These are phyloP conservation scores for Holtermannia corniformis DNA, from an alignment of 768 basidiomycete genomes.

Conservation along the genomic window DNA sequence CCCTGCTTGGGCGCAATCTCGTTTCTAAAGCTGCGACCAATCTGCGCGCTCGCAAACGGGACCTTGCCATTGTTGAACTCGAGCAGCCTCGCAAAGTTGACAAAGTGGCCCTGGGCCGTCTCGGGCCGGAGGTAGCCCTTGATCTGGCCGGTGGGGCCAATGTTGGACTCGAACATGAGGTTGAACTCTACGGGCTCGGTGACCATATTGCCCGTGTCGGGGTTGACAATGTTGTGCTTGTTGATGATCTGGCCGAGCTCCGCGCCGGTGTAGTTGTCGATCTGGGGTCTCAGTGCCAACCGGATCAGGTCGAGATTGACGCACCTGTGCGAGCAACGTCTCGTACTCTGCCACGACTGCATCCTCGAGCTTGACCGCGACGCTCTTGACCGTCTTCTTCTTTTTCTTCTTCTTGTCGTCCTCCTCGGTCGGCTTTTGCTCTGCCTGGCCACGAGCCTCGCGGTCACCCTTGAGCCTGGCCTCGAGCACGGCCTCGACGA, in stretches of 20 bases:
- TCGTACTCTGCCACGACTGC: conserved; percentile 68
- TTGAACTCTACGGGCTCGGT: conserved; percentile 92
- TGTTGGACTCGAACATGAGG: conserved; percentile 95
- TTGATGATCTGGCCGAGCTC: conserved; percentile 79
- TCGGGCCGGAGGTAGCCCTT: conserved; percentile 95
- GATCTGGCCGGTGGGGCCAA: conserved; percentile 94
- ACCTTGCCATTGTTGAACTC: conserved; percentile 97
- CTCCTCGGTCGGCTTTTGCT: conserved; percentile 48
- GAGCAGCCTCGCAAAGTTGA: conserved; percentile 92
- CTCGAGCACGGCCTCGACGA: conserved; percentile 85
- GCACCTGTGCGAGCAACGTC: conserved; percentile 72
- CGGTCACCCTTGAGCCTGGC: conserved; percentile 80
- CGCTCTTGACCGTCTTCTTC: conserved; percentile 53
- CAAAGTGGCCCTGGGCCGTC: conserved; percentile 96
- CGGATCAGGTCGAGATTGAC: conserved; percentile 24
- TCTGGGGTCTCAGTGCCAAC: conserved; percentile 45
- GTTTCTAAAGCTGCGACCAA: conserved; percentile 92
- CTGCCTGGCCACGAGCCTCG: conserved; percentile 68
- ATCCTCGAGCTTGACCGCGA: conserved; percentile 65
- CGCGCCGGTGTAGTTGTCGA: conserved; percentile 87
- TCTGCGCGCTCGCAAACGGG: conserved; percentile 94
- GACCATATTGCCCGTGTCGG: conserved; percentile 85
- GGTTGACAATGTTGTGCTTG: conserved; percentile 71
- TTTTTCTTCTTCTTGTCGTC: conserved; percentile 66
- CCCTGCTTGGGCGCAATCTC: conserved; percentile 97